phyloP scores from a whole-genome alignment of 148 eudicot species.

The Gaultheria prostrata region DNA sequence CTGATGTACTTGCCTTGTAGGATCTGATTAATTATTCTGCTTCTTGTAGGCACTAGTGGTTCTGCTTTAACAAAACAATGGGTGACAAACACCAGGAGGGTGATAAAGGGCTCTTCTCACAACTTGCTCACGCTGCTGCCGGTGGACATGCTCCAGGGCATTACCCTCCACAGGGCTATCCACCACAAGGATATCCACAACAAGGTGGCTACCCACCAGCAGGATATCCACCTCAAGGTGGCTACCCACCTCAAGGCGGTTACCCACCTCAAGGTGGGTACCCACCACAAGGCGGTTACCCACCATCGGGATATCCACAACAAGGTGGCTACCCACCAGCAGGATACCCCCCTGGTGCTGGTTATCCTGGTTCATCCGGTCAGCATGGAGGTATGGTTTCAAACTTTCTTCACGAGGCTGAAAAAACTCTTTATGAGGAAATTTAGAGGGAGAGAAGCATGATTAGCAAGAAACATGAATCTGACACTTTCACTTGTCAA shows the following conservation, averaged over 20 bases:
- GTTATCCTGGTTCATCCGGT: slow-evolving; percentile 33
- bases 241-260: slow-evolving; percentile 21
- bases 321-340: slow-evolving; percentile 26
- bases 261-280: slow-evolving; percentile 29
- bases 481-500: neutral
- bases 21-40: neutral
- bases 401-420: neutral
- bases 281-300: slow-evolving; percentile 28
- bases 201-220: slow-evolving; percentile 15
- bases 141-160: slow-evolving; percentile 39
- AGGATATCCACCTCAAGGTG: slow-evolving; percentile 34
- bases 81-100: slow-evolving; percentile 51
- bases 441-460: neutral
- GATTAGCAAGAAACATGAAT: neutral
- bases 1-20: neutral
- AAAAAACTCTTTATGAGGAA: neutral
- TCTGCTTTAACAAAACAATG: slow-evolving; percentile 37
- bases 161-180: slow-evolving; percentile 32
- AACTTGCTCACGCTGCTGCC: slow-evolving; percentile 32
- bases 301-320: slow-evolving; percentile 32
- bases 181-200: slow-evolving; percentile 27
- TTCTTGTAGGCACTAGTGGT: slow-evolving; percentile 10
- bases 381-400: slow-evolving; percentile 41
- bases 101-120: slow-evolving; percentile 61
- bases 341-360: slow-evolving; percentile 38